These are phyloP conservation scores for Tylopilus orsonianus DNA, from an alignment of 1,284 basidiomycete species.

Conservation along the genomic window DNA sequence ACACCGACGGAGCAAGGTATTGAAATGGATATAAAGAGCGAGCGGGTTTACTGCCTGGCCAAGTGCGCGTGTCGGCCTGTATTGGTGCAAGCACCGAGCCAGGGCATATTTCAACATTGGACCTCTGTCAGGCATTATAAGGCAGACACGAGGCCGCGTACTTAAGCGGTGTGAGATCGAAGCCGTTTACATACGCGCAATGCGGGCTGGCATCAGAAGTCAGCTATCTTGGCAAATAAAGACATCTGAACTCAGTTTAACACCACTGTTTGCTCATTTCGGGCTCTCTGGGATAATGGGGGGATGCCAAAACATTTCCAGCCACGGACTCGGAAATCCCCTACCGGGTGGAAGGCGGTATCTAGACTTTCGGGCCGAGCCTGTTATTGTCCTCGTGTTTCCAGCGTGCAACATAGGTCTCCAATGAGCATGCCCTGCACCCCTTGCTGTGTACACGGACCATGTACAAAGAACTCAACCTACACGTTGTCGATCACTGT, in stretches of 20 bases:
- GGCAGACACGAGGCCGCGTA: constrained; percentile 33
- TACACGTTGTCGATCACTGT: constrained; percentile 16
- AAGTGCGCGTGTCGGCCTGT: constrained; percentile 30
- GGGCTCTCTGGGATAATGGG: constrained; percentile 26
- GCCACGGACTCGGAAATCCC: constrained; percentile 13
- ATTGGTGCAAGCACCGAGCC: constrained; percentile 25
- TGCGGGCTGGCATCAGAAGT: constrained; percentile 16
- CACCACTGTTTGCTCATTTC: constrained; percentile 26
- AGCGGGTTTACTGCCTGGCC: constrained; percentile 28
- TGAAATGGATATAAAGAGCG: constrained; percentile 28
- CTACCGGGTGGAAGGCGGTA: constrained; percentile 10
- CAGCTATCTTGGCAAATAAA: constrained; percentile 13
- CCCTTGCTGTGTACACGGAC: constrained; percentile 15
- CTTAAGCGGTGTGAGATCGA: constrained; percentile 36
- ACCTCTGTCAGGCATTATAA: constrained; percentile 31
- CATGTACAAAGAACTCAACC: neutral
- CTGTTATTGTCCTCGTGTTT: constrained; percentile 29
- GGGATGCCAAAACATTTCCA: constrained; percentile 3
- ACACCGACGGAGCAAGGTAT: constrained; percentile 3
- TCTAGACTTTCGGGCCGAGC: constrained; percentile 20
- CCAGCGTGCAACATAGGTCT: constrained; percentile 9
- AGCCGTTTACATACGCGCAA: constrained; percentile 18
- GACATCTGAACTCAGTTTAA: constrained; percentile 23
- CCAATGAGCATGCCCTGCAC: neutral
- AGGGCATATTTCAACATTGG: constrained; percentile 19